Conservation (phyloP, 2,329 filamentous ascomycete genomes). For the Diplodia mutila region DNA sequence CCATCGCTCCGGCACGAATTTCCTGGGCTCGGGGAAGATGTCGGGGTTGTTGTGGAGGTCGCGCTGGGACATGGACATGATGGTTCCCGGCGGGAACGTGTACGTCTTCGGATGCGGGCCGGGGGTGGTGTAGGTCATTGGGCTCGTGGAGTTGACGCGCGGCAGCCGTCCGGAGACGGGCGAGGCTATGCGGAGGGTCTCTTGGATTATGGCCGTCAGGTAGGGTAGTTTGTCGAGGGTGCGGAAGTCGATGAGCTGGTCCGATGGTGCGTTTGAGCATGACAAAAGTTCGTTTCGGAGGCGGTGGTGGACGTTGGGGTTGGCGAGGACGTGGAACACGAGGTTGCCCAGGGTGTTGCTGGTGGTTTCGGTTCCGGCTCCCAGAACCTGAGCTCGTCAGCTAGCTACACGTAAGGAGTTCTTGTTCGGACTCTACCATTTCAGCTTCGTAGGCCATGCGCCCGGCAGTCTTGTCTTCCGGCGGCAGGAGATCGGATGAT, state of each 20-base stretch:
- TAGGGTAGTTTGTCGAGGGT: conserved; percentile 29
- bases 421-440: not conserved
- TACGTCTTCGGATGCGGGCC: conserved; percentile 19
- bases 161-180: conserved; percentile 29
- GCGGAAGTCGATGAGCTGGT: not conserved
- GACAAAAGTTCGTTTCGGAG: conserved; percentile 42
- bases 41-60: conserved; percentile 27
- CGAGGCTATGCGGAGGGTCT: conserved; percentile 28
- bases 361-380: conserved; percentile 46
- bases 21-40: conserved; percentile 29
- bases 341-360: conserved; percentile 39
- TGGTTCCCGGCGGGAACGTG: conserved; percentile 28
- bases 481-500: conserved; percentile 36
- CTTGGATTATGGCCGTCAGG: conserved; percentile 30
- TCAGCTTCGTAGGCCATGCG: conserved; percentile 42
- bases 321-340: conserved; percentile 43
- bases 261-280: not conserved
- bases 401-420: not conserved
- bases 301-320: conserved; percentile 35
- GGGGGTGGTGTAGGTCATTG: conserved; percentile 27
- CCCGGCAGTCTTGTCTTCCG: conserved; percentile 38
- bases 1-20: conserved; percentile 31
- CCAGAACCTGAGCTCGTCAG: conserved; percentile 30
- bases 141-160: conserved; percentile 23
- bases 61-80: conserved; percentile 28